Conservation (phyloP, 805 yeast species). For the Schwanniomyces vanrijiae region DNA sequence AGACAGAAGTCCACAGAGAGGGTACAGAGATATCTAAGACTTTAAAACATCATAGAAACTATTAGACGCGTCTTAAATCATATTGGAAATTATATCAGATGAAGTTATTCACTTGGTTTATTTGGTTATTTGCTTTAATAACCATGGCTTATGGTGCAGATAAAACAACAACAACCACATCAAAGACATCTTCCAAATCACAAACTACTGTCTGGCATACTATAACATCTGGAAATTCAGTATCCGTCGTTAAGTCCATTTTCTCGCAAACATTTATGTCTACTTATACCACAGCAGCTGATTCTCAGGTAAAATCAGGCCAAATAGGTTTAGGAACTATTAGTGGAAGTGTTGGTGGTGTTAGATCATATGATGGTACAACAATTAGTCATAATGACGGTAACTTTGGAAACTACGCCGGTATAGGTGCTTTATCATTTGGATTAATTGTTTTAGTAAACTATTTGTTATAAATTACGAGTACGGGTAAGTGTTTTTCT, state of each 20-base stretch:
- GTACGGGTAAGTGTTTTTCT: neutral
- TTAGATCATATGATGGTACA: constrained; percentile 28
- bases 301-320: constrained; percentile 23
- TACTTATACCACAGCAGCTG: constrained; percentile 17
- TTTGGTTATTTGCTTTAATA: constrained; percentile 4
- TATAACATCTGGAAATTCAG: constrained; percentile 29
- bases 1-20: neutral
- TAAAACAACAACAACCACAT: neutral
- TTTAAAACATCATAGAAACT: neutral
- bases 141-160: constrained; percentile 1
- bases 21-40: neutral
- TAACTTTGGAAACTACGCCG: neutral
- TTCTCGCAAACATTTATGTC: constrained; percentile 27
- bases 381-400: constrained; percentile 16
- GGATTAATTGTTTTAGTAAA: neutral
- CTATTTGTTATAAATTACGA: neutral
- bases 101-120: constrained; percentile 4
- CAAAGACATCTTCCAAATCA: neutral
- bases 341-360: constrained; percentile 27
- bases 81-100: neutral
- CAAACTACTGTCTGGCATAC: constrained; percentile 38
- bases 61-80: neutral
- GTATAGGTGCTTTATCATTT: neutral
- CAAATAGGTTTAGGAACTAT: constrained; percentile 30
- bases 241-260: constrained; percentile 20